A percentile compares a stretch with the other conserved stretches of the same genome.
These are phyloP conservation scores for Trypanosoma mega DNA, from an alignment of 208 protist genomes.

Conservation along the genomic window DNA sequence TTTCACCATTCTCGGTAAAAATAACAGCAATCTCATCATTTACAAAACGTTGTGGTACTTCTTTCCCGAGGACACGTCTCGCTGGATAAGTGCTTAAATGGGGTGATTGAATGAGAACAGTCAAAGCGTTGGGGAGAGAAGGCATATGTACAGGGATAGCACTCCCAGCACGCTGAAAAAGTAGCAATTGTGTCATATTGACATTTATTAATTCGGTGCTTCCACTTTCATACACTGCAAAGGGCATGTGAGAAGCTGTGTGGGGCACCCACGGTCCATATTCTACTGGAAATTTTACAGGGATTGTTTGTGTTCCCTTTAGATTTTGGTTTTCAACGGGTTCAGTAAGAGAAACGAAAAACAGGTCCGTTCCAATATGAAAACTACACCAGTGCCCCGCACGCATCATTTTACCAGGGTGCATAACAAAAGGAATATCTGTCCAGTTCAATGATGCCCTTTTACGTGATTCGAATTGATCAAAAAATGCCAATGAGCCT, in stretches of 20 bases:
- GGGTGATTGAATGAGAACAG: background rate
- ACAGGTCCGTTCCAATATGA: constrained; percentile 2
- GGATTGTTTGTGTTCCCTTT: background rate
- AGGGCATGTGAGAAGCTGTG: background rate
- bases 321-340: background rate
- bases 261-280: background rate
- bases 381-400: background rate
- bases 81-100: constrained; percentile 3
- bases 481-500: background rate
- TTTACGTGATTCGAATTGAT: background rate
- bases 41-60: too few species aligned
- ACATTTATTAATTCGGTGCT: background rate
- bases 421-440: background rate
- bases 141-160: background rate
- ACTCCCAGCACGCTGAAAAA: constrained; percentile 4
- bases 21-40: too few species aligned
- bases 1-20: background rate
- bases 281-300: constrained; percentile 3
- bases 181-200: constrained; percentile 1
- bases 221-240: background rate
- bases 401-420: background rate
- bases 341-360: background rate
- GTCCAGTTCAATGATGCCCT: background rate
- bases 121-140: background rate
- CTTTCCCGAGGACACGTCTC: too few species aligned